These are phyloP conservation scores for Fusarium sp. DNA, from an alignment of 2,329 filamentous ascomycete genomes.

Conservation along the genomic window DNA sequence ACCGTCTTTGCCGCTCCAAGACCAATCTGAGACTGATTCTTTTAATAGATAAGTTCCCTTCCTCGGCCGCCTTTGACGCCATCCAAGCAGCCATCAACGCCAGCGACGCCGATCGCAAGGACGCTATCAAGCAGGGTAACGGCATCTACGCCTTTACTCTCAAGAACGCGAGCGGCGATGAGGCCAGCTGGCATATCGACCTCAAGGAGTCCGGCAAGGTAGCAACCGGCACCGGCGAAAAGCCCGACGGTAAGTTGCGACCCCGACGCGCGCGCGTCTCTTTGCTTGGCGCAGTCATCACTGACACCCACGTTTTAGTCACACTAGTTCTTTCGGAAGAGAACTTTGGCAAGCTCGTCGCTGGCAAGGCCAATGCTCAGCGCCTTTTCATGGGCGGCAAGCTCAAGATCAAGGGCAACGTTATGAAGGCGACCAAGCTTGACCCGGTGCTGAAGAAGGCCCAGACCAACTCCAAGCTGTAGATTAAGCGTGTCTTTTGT, in stretches of 20 bases:
- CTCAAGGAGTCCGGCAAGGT: constrained; percentile 90
- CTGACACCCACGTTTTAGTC: constrained; percentile 63
- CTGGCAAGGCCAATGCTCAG: constrained; percentile 93
- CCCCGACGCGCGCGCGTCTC: not conserved
- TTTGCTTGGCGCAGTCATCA: constrained; percentile 2
- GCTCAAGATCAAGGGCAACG: constrained; percentile 96
- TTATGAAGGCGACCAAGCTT: constrained; percentile 99
- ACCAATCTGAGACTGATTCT: constrained; percentile 5
- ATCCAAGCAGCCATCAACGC: constrained; percentile 79
- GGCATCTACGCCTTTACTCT: constrained; percentile 91
- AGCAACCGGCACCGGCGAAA: constrained; percentile 79
- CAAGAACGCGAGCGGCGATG: constrained; percentile 85
- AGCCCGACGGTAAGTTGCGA: constrained; percentile 77
- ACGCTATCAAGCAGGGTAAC: constrained; percentile 88
- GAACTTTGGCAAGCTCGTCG: constrained; percentile 85
- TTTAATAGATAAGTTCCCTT: constrained; percentile 79
- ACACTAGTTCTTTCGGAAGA: constrained; percentile 86
- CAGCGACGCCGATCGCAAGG: constrained; percentile 79
- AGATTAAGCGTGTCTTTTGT: constrained; percentile 47
- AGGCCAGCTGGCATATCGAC: constrained; percentile 93
- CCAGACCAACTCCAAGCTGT: constrained; percentile 85
- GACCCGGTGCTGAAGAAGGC: constrained; percentile 93
- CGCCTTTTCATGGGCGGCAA: constrained; percentile 97
- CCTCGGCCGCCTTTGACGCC: constrained; percentile 89
- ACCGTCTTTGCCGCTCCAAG: not conserved